Conservation (phyloP, 148 eudicot species). For the Fagopyrum tataricum region DNA sequence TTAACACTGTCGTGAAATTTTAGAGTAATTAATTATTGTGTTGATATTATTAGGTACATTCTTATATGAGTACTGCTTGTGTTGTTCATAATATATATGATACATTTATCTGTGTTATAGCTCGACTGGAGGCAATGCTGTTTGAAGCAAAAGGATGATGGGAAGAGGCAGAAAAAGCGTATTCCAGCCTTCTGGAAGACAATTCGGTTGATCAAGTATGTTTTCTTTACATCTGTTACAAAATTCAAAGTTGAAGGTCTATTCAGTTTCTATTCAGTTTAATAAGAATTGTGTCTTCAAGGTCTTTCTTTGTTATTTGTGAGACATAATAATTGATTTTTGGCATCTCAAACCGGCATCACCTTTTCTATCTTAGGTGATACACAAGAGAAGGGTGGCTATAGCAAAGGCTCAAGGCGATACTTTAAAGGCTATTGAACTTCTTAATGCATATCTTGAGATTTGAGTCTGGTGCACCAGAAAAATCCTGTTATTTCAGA, state of each 20-base stretch:
- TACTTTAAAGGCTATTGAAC: slow-evolving; percentile 61
- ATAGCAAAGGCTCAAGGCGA: slow-evolving; percentile 89
- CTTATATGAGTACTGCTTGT: slow-evolving; percentile 4
- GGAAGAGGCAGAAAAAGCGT: slow-evolving; percentile 97
- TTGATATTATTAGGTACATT: neutral
- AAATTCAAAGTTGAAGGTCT: no score
- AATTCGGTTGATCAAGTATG: no score
- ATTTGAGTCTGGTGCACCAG: slow-evolving; percentile 38
- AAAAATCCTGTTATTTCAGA: neutral
- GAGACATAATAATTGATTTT: no score
- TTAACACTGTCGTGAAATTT: neutral
- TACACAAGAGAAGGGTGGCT: no score
- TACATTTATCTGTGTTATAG: slow-evolving; percentile 33
- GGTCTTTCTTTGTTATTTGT: no score
- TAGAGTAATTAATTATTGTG: neutral
- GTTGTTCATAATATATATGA: neutral
- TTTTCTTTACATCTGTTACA: no score
- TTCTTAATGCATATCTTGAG: slow-evolving; percentile 74
- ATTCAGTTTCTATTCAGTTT: no score
- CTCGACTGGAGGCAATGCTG: slow-evolving; percentile 76
- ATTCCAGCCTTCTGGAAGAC: no score
- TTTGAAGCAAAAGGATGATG: slow-evolving; percentile 88
- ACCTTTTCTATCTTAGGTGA: no score
- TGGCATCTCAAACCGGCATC: no score
- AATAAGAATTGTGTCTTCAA: no score